Percentiles rank a stretch among this genome's conserved stretches.
These are phyloP conservation scores for Nakazawaea populi DNA, from an alignment of 805 yeast species.

Conservation along the genomic window DNA sequence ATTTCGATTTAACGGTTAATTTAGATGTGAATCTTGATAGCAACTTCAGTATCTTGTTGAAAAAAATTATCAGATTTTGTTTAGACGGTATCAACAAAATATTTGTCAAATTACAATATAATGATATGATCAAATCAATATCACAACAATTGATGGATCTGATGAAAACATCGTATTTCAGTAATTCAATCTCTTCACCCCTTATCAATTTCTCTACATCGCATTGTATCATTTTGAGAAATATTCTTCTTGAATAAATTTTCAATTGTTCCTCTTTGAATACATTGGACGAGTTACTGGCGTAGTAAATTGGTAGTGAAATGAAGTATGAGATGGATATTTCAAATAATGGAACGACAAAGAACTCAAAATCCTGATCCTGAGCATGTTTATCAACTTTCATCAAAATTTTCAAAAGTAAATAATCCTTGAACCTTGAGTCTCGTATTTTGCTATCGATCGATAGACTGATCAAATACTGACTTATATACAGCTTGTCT, in stretches of 20 bases:
- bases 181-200: background rate
- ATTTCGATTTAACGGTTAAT: background rate
- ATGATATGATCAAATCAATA: background rate
- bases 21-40: background rate
- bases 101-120: background rate
- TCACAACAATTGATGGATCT: background rate
- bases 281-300: background rate
- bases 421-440: background rate
- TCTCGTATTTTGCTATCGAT: background rate
- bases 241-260: background rate
- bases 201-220: background rate
- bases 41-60: background rate
- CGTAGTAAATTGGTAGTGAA: constrained; percentile 1
- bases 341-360: background rate
- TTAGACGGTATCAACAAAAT: background rate
- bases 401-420: background rate
- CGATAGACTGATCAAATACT: background rate
- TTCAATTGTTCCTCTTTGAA: background rate
- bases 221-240: background rate
- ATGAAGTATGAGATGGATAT: background rate
- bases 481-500: background rate
- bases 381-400: background rate
- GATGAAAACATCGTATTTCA: background rate
- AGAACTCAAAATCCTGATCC: background rate
- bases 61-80: background rate